These are phyloP conservation scores for Jamesozyma spencerorum DNA, from an alignment of 805 yeast species.

Conservation along the genomic window DNA sequence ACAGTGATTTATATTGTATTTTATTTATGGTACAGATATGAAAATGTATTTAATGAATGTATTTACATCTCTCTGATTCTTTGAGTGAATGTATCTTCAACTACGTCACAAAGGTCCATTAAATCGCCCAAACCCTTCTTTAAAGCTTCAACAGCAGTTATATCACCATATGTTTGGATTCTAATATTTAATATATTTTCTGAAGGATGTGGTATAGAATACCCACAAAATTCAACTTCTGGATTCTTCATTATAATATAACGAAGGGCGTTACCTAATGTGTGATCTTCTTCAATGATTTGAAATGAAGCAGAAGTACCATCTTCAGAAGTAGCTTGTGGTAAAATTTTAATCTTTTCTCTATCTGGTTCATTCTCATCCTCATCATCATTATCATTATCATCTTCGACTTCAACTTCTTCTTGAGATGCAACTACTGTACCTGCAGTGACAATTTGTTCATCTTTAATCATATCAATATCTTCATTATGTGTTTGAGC, in stretches of 20 bases:
- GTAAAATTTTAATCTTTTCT: slow-evolving; percentile 49
- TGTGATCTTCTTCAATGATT: slow-evolving; percentile 88
- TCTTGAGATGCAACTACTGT: background rate
- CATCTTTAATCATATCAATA: slow-evolving; percentile 8
- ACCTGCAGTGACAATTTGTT: slow-evolving; percentile 2
- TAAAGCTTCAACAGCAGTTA: slow-evolving; percentile 86
- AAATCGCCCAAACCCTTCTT: slow-evolving; percentile 86
- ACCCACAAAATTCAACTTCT: slow-evolving; percentile 96
- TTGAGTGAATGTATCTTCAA: slow-evolving; percentile 70
- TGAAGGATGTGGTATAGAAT: slow-evolving; percentile 96
- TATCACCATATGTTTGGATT: slow-evolving; percentile 81
- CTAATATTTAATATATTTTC: slow-evolving; percentile 82
- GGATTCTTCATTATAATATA: slow-evolving; percentile 96
- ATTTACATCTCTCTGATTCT: slow-evolving; percentile 42
- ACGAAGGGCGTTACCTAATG: slow-evolving; percentile 87
- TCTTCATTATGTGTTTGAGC: slow-evolving; percentile 3
- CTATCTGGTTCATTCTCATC: slow-evolving; percentile 37
- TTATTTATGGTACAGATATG: no score
- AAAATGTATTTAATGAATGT: background rate
- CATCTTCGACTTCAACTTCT: slow-evolving; percentile 2
- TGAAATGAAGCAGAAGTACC: slow-evolving; percentile 94
- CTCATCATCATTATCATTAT: slow-evolving; percentile 19
- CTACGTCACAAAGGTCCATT: slow-evolving; percentile 68
- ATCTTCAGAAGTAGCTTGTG: slow-evolving; percentile 85
- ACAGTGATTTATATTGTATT: no score